These are phyloP conservation scores for Colletotrichum spaethianum DNA, from an alignment of 2,329 filamentous ascomycete genomes.

Conservation along the genomic window DNA sequence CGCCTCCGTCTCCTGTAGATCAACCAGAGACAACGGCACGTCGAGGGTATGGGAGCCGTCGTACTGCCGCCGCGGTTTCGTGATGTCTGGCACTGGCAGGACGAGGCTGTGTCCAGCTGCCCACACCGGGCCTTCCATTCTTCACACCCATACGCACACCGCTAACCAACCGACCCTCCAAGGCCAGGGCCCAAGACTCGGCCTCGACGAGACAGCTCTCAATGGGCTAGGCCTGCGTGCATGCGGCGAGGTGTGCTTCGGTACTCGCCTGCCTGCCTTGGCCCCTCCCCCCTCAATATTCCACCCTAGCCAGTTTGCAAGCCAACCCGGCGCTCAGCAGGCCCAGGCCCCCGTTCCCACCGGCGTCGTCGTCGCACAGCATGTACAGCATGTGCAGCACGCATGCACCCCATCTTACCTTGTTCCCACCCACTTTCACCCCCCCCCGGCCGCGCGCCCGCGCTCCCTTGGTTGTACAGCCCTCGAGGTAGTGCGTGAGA, in stretches of 20 bases:
- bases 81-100: not conserved
- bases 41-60: not conserved
- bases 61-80: not conserved
- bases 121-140: not conserved
- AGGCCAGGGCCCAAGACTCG: not conserved
- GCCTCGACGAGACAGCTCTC: not conserved
- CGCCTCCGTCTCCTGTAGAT: not conserved
- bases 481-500: not conserved
- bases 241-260: not conserved
- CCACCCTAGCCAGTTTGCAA: not conserved
- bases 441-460: not conserved
- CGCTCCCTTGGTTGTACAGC: constrained; percentile 2
- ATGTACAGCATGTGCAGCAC: constrained; percentile 12
- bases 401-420: constrained; percentile 6
- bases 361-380: constrained; percentile 30
- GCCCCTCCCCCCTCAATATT: not conserved
- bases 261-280: not conserved
- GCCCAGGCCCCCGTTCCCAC: constrained; percentile 1
- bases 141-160: not conserved
- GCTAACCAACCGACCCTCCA: not conserved
- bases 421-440: not conserved
- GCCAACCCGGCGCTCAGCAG: not conserved
- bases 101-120: not conserved
- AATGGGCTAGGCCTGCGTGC: not conserved
- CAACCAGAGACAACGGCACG: not conserved